phyloP scores from a whole-genome alignment of 140 eudicot species.

The Anethum foeniculum region DNA sequence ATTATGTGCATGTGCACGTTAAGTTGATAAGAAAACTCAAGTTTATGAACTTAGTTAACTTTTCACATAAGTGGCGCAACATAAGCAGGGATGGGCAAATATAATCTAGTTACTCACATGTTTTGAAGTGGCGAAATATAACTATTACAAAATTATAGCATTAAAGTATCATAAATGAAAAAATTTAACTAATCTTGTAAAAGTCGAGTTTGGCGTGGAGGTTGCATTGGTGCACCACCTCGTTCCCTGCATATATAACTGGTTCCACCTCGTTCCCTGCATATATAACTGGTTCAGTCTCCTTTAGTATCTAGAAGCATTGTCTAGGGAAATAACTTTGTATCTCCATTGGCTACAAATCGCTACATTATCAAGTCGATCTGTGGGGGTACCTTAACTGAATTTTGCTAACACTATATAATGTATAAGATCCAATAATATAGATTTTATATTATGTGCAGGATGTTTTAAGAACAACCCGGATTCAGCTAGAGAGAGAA shows the following conservation, averaged over 20 bases:
- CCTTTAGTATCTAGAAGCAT: not conserved
- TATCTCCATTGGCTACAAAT: not conserved
- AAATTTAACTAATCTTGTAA: not conserved
- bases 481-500: constrained; percentile 80
- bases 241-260: not conserved
- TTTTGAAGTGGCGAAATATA: not conserved
- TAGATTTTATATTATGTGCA: constrained; percentile 12
- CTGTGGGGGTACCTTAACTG: not conserved
- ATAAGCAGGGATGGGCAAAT: too few species aligned
- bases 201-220: not conserved
- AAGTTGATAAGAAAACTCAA: not conserved
- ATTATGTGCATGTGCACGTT: not conserved
- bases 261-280: not conserved
- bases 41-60: not conserved
- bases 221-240: too few species aligned
- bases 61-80: too few species aligned
- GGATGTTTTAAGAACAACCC: constrained; percentile 68
- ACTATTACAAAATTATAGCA: too few species aligned
- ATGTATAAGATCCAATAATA: constrained; percentile 3
- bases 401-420: not conserved
- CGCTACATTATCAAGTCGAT: not conserved
- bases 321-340: not conserved
- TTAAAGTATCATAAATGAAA: too few species aligned
- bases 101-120: not conserved
- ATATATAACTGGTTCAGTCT: not conserved